Percentiles rank a stretch among this genome's conserved stretches.
These are phyloP conservation scores for Mycena albidolilacea DNA, from an alignment of 768 basidiomycete species.

Conservation along the genomic window DNA sequence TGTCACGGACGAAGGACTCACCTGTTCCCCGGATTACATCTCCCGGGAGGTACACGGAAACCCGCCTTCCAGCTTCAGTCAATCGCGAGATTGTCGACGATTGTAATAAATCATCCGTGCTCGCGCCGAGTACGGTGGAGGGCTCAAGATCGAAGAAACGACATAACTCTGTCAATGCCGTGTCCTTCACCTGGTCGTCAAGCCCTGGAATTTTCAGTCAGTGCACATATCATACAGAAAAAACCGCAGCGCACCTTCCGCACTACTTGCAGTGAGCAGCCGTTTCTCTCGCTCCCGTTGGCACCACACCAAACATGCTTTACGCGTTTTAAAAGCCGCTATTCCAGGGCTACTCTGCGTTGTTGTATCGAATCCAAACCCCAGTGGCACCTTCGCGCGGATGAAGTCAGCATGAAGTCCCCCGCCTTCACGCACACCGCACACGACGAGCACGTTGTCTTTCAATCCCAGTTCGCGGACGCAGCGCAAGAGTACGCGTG, in stretches of 20 bases:
- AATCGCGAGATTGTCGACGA: not conserved
- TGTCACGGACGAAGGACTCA: not conserved
- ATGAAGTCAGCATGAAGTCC: not conserved
- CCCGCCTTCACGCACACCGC: not conserved
- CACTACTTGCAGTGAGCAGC: not conserved
- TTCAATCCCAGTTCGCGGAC: conserved; percentile 20
- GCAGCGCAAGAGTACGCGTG: conserved; percentile 22
- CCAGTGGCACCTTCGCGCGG: not conserved
- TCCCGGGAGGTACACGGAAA: conserved; percentile 1
- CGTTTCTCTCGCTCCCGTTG: conserved; percentile 4
- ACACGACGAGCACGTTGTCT: conserved; percentile 12
- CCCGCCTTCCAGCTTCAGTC: not conserved
- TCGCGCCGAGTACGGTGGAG: not conserved
- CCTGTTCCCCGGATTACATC: not conserved
- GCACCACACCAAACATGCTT: conserved; percentile 20
- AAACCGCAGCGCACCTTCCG: not conserved
- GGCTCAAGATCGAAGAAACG: conserved; percentile 10
- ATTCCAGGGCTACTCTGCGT: not conserved
- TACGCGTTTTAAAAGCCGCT: conserved; percentile 14
- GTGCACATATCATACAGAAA: not conserved
- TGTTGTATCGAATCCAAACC: not conserved
- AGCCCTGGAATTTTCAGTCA: not conserved
- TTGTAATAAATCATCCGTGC: not conserved
- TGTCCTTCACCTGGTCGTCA: not conserved
- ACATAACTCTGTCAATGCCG: conserved; percentile 4